Evolutionary conservation across 176 grass and related monocot genomes (phyloP).

Genomic region (Oryza meridionalis): DNA sequence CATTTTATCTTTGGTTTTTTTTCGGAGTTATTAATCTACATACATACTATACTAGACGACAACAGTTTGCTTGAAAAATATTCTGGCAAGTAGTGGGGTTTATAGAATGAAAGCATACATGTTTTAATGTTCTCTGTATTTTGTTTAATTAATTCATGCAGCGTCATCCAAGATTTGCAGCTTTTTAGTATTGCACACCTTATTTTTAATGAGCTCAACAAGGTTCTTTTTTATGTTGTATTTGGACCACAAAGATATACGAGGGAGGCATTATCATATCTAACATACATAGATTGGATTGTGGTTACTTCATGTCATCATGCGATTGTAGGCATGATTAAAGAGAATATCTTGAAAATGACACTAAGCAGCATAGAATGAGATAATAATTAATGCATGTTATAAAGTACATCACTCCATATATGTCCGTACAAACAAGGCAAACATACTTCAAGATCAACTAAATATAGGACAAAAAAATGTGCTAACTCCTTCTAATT

Average conservation of each 20-base stretch:
- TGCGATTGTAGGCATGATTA: background rate
- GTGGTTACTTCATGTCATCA: slow-evolving; percentile 15
- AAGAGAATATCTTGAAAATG: slow-evolving; percentile 26
- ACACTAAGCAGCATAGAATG: background rate
- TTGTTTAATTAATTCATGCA: background rate
- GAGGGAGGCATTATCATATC: background rate
- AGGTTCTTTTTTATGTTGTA: background rate
- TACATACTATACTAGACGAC: too few species aligned
- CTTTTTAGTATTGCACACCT: background rate
- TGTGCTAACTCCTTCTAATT: too few species aligned
- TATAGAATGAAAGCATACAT: background rate
- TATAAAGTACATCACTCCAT: slow-evolving; percentile 24
- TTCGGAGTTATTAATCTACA: too few species aligned
- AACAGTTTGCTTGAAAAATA: background rate
- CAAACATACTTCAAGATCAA: slow-evolving; percentile 13
- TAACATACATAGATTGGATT: slow-evolving; percentile 15
- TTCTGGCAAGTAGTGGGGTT: background rate
- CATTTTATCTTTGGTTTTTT: too few species aligned
- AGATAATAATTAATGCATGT: background rate
- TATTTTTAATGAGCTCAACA: slow-evolving; percentile 9
- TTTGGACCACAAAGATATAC: slow-evolving; percentile 3
- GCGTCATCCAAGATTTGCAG: slow-evolving; percentile 11
- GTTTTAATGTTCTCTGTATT: background rate
- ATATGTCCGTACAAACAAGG: slow-evolving; percentile 27
- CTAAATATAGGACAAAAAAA: background rate